phyloP scores from a whole-genome alignment of 202 grass and related monocot genomes.

The Panicum virgatum region DNA sequence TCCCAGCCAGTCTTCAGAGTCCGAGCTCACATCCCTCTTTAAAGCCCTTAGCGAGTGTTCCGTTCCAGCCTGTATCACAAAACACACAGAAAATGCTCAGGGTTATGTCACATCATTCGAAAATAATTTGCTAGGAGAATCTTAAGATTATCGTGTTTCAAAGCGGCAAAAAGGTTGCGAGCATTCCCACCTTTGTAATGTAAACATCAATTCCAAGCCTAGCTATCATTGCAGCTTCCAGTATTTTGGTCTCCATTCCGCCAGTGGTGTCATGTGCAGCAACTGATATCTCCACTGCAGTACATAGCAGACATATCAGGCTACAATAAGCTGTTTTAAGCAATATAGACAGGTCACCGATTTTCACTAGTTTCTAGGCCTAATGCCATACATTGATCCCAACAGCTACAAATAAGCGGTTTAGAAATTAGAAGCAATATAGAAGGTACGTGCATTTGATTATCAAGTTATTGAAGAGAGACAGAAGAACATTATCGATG shows the following conservation, averaged over 20 bases:
- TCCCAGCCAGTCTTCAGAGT: slow-evolving; percentile 72
- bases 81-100: not conserved
- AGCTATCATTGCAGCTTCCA: slow-evolving; percentile 81
- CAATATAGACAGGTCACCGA: slow-evolving; percentile 29
- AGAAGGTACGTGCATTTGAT: not conserved
- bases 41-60: slow-evolving; percentile 75
- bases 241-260: slow-evolving; percentile 93
- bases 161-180: not conserved
- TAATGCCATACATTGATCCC: not conserved
- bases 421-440: too few relatives aligned
- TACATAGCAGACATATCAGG: slow-evolving; percentile 21
- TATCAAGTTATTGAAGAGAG: slow-evolving; percentile 2
- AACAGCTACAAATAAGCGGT: not conserved
- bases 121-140: not conserved
- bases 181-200: slow-evolving; percentile 68
- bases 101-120: not conserved
- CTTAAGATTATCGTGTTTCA: not conserved
- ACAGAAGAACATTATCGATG: not conserved
- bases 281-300: slow-evolving; percentile 81
- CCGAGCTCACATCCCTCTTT: slow-evolving; percentile 58
- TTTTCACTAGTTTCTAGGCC: not conserved
- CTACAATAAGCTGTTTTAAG: not conserved
- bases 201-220: slow-evolving; percentile 90
- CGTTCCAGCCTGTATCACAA: slow-evolving; percentile 62
- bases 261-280: slow-evolving; percentile 93